Percentiles rank a stretch among this genome's conserved stretches.
Conservation (phyloP, 164 flowering plant genomes). For the Vitis vinifera region ASM3070453v1 NC_081817.1:1293001-1293500, state of each 20-base stretch:
- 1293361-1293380: conserved; percentile 34
- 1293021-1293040: conserved; percentile 76
- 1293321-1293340: conserved; percentile 41
- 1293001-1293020: conserved; percentile 77
- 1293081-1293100: conserved; percentile 79
- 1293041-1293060: conserved; percentile 84
- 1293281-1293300: conserved; percentile 70
- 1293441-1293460: too few species aligned
- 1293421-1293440: too few species aligned
- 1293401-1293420: neutral
- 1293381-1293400: neutral
- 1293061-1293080: conserved; percentile 87
- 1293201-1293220: conserved; percentile 80
- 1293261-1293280: conserved; percentile 60
- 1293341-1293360: conserved; percentile 30
- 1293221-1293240: conserved; percentile 61
- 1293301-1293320: conserved; percentile 22
- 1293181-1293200: conserved; percentile 72
- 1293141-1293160: conserved; percentile 58
- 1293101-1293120: conserved; percentile 86
- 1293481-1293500: too few species aligned
- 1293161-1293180: conserved; percentile 71
- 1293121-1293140: conserved; percentile 77
- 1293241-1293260: conserved; percentile 44
- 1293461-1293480: too few species aligned